phyloP scores from a whole-genome alignment of 2,329 filamentous ascomycete genomes.

The Fusarium decemcellulare region DNA sequence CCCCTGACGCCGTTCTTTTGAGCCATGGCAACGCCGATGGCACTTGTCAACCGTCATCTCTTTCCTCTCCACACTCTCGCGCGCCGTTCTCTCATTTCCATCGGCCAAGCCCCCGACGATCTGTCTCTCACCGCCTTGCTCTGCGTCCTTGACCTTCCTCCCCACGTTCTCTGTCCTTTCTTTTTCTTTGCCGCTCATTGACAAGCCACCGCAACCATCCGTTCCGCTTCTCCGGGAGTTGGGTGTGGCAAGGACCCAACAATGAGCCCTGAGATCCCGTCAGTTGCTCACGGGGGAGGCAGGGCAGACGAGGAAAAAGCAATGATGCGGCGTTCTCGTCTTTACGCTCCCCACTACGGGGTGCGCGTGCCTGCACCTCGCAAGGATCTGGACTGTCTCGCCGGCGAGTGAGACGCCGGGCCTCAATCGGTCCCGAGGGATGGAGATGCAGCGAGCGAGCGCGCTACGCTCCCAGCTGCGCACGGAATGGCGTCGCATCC shows the following conservation, averaged over 20 bases:
- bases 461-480: not conserved
- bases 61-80: constrained; percentile 4
- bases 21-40: constrained; percentile 27
- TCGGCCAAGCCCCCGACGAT: constrained; percentile 22
- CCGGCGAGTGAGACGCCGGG: constrained; percentile 8
- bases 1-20: constrained; percentile 3
- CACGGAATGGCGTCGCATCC: constrained; percentile 18
- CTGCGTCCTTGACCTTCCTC: constrained; percentile 22
- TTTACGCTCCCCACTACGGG: constrained; percentile 26
- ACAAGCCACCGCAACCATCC: constrained; percentile 18
- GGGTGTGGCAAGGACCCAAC: constrained; percentile 2
- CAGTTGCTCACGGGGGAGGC: constrained; percentile 27
- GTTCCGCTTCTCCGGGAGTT: constrained; percentile 13
- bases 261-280: constrained; percentile 8
- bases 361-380: constrained; percentile 17
- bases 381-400: constrained; percentile 12
- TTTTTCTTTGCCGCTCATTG: constrained; percentile 12
- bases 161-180: constrained; percentile 11
- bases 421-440: constrained; percentile 14
- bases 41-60: constrained; percentile 4
- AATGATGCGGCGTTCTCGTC: constrained; percentile 22
- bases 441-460: constrained; percentile 11
- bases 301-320: constrained; percentile 27
- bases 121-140: constrained; percentile 22
- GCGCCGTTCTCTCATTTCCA: constrained; percentile 14